Percentiles rank a stretch among this genome's conserved stretches.
Evolutionary conservation across 2,329 filamentous ascomycete genomes (phyloP).

Genomic region (Moelleriella libera): DNA sequence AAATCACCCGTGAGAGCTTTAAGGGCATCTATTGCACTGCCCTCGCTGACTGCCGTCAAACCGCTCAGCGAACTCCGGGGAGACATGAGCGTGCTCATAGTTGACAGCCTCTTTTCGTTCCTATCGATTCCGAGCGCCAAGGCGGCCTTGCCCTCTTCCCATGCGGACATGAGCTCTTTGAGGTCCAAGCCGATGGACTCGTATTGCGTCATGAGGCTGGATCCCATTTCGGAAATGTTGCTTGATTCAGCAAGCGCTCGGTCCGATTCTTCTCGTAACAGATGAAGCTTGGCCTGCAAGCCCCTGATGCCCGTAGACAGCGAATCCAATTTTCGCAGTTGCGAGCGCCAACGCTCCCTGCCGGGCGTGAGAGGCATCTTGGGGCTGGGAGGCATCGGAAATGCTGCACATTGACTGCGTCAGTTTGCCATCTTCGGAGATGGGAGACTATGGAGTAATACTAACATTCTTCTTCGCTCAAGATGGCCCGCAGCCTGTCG

Average conservation of each 20-base stretch:
- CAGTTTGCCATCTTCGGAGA: background rate
- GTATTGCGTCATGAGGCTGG: constrained; percentile 74
- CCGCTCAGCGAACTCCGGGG: constrained; percentile 53
- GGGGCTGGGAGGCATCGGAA: constrained; percentile 39
- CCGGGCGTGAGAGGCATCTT: constrained; percentile 51
- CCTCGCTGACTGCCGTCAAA: constrained; percentile 46
- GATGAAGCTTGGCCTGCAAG: constrained; percentile 85
- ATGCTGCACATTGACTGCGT: constrained; percentile 23
- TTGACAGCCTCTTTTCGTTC: constrained; percentile 57
- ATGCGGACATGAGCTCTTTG: constrained; percentile 64
- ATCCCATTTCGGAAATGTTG: constrained; percentile 61
- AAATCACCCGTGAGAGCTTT: constrained; percentile 64
- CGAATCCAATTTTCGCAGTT: constrained; percentile 76
- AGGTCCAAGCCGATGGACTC: constrained; percentile 88
- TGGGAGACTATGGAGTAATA: constrained; percentile 4
- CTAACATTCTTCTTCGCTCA: constrained; percentile 70
- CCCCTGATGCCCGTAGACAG: constrained; percentile 83
- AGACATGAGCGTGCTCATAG: constrained; percentile 44
- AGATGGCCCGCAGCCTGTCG: constrained; percentile 50
- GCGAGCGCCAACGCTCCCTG: constrained; percentile 73
- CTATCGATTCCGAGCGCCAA: constrained; percentile 70
- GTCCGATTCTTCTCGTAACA: constrained; percentile 82
- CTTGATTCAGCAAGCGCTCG: constrained; percentile 60
- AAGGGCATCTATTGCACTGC: constrained; percentile 46
- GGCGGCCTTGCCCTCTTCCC: constrained; percentile 77